phyloP scores from a whole-genome alignment of 2,329 filamentous ascomycete species.

The Calonectria ilicicola region DNA sequence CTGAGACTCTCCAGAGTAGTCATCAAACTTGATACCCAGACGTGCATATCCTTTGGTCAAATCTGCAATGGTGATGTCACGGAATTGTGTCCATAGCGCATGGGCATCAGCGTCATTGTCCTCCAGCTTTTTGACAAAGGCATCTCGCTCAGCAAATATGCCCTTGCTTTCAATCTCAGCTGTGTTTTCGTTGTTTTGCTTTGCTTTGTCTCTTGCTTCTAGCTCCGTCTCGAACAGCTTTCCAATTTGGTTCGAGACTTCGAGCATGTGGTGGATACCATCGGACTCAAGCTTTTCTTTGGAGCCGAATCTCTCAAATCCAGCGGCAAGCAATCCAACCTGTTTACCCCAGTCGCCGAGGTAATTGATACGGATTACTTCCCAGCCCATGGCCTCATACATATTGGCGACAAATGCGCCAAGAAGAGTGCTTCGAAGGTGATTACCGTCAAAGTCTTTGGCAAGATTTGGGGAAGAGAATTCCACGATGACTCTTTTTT shows the following conservation, averaged over 20 bases:
- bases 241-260: slow-evolving; percentile 76
- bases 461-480: slow-evolving; percentile 84
- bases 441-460: slow-evolving; percentile 80
- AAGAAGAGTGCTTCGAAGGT: slow-evolving; percentile 82
- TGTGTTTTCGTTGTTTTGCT: slow-evolving; percentile 53
- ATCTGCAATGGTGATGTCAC: slow-evolving; percentile 63
- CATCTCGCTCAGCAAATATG: slow-evolving; percentile 60
- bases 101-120: slow-evolving; percentile 64
- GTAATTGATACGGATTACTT: slow-evolving; percentile 77
- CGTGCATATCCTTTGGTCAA: slow-evolving; percentile 65
- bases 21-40: slow-evolving; percentile 66
- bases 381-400: slow-evolving; percentile 74
- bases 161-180: slow-evolving; percentile 40
- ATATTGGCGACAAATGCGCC: slow-evolving; percentile 76
- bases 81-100: slow-evolving; percentile 64
- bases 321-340: slow-evolving; percentile 70
- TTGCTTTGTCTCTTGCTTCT: slow-evolving; percentile 63
- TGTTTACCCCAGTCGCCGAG: slow-evolving; percentile 81
- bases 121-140: slow-evolving; percentile 69
- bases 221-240: slow-evolving; percentile 72
- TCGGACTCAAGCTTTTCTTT: slow-evolving; percentile 71
- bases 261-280: slow-evolving; percentile 74
- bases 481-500: slow-evolving; percentile 69
- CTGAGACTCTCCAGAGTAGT: slow-evolving; percentile 76
- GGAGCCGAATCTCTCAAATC: slow-evolving; percentile 73